phyloP scores from a whole-genome alignment of 306 rosid species.

The Gastrolobium villosum region DNA sequence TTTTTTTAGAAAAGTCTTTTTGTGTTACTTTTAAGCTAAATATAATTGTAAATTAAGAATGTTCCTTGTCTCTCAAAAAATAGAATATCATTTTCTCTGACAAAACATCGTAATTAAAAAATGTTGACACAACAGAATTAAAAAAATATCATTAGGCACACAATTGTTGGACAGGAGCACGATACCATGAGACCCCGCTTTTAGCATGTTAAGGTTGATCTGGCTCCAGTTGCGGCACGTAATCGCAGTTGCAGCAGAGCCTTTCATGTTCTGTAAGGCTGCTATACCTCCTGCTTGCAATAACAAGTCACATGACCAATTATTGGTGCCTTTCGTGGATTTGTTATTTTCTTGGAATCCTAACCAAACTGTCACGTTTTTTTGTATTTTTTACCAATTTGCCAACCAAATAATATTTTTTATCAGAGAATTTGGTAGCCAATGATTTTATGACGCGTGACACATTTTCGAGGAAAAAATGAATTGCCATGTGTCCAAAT shows the following conservation, averaged over 20 bases:
- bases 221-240: constrained; percentile 43
- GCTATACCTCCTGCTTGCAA: constrained; percentile 6
- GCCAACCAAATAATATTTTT: no score
- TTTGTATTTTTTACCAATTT: no score
- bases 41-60: not conserved
- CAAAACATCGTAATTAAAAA: not conserved
- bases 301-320: constrained; percentile 19
- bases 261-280: constrained; percentile 11
- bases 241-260: not conserved
- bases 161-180: constrained; percentile 40
- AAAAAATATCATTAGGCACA: constrained; percentile 6
- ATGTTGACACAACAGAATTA: not conserved
- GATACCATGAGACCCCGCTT: constrained; percentile 13
- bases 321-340: not conserved
- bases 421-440: no score
- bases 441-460: no score
- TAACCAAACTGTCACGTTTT: no score
- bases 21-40: not conserved
- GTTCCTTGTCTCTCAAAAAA: not conserved
- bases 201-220: constrained; percentile 34
- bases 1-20: not conserved
- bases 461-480: no score
- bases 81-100: not conserved
- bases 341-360: not conserved
- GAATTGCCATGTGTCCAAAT: no score